These are phyloP conservation scores for Oropetium thomaeum DNA, from an alignment of 176 grass and related monocot species.

Conservation along the genomic window DNA sequence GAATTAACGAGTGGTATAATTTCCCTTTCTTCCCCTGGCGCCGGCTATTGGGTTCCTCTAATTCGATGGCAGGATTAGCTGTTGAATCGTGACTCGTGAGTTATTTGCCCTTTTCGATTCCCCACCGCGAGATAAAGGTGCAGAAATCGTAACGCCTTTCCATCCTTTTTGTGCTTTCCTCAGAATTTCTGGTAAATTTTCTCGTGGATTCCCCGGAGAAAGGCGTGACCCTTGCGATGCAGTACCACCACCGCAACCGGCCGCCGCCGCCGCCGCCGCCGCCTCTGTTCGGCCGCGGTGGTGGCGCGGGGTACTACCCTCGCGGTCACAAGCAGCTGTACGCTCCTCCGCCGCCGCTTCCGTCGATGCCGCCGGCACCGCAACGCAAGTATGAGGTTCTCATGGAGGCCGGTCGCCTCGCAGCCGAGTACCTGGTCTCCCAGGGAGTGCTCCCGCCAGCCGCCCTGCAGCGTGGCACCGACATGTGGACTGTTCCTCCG, in stretches of 20 bases:
- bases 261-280: slow-evolving; percentile 21
- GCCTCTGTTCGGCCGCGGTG: slow-evolving; percentile 42
- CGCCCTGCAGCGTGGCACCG: slow-evolving; percentile 41
- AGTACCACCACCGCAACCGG: slow-evolving; percentile 43
- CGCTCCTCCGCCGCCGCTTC: slow-evolving; percentile 12
- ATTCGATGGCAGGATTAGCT: slow-evolving; percentile 22
- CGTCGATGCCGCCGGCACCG: slow-evolving; percentile 2
- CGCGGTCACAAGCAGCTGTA: slow-evolving; percentile 36
- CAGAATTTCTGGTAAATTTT: slow-evolving; percentile 41
- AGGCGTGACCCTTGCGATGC: slow-evolving; percentile 38
- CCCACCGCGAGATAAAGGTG: slow-evolving; percentile 18
- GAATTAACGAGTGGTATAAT: slow-evolving; percentile 7
- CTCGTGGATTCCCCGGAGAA: slow-evolving; percentile 28
- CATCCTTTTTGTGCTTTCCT: slow-evolving; percentile 15
- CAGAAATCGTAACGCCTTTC: slow-evolving; percentile 31
- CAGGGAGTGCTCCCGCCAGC: slow-evolving; percentile 70
- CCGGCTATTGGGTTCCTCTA: neutral
- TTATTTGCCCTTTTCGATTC: slow-evolving; percentile 22
- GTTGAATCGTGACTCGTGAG: slow-evolving; percentile 31
- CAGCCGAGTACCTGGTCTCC: slow-evolving; percentile 79
- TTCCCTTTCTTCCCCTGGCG: neutral
- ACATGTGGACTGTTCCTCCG: slow-evolving; percentile 19
- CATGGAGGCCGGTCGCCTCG: slow-evolving; percentile 94
- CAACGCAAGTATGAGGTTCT: slow-evolving; percentile 66
- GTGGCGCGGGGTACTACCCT: slow-evolving; percentile 17